Conservation (phyloP, 2,329 filamentous ascomycete genomes). For the Malbranchea zuffiana region DNA sequence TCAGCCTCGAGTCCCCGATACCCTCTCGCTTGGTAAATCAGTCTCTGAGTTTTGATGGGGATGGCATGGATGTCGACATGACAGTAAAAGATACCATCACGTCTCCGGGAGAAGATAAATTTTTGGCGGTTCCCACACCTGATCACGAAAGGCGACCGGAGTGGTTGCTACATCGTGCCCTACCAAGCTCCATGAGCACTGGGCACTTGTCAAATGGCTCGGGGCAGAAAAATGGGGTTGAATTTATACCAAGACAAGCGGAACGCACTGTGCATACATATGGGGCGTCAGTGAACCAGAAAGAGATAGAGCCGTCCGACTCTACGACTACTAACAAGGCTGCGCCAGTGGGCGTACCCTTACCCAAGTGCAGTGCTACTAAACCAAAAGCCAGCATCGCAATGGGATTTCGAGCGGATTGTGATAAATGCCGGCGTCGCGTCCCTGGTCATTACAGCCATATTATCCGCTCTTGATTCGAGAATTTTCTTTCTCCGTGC, state of each 20-base stretch:
- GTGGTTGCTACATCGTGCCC: constrained; percentile 19
- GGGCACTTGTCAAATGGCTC: no score
- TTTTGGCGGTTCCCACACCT: neutral
- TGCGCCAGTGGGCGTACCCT: neutral
- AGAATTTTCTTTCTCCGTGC: no score
- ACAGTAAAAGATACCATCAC: constrained; percentile 11
- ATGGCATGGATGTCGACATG: constrained; percentile 16
- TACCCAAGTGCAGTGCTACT: neutral
- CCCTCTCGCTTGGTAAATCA: constrained; percentile 22
- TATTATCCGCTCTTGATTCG: constrained; percentile 46
- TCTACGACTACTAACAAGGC: neutral
- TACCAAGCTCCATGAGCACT: constrained; percentile 34
- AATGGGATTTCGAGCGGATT: constrained; percentile 68
- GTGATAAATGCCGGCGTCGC: constrained; percentile 63
- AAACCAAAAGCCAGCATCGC: constrained; percentile 54
- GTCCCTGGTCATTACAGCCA: constrained; percentile 74
- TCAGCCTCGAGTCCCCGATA: constrained; percentile 22
- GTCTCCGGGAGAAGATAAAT: neutral
- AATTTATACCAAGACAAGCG: no score
- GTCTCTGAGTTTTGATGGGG: constrained; percentile 24
- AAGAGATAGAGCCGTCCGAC: no score
- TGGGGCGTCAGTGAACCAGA: no score
- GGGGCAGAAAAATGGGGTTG: no score
- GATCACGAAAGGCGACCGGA: constrained; percentile 2
- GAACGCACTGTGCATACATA: no score